These are phyloP conservation scores for Pythium phragmitis DNA, from an alignment of 352 stramenopile genomes.

Conservation along the genomic window DNA sequence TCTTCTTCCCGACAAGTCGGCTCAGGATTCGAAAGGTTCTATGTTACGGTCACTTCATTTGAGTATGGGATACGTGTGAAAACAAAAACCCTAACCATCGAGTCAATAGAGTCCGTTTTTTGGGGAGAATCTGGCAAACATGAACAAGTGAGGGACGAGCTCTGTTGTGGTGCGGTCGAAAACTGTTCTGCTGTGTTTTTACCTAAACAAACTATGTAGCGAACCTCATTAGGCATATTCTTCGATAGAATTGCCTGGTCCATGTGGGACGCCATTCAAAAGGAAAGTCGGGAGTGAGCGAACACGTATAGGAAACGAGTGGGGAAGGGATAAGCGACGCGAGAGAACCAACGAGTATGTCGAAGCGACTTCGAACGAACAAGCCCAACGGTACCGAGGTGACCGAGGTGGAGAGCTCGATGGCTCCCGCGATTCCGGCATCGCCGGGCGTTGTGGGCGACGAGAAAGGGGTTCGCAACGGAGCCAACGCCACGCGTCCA, in stretches of 20 bases:
- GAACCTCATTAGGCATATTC: slow-evolving; percentile 17
- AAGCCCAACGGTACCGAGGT: slow-evolving; percentile 23
- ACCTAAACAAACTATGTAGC: slow-evolving; percentile 22
- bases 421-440: slow-evolving; percentile 65
- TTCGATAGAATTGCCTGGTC: slow-evolving; percentile 15
- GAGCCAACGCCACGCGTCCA: slow-evolving; percentile 12
- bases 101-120: slow-evolving; percentile 13
- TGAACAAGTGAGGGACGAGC: background rate
- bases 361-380: slow-evolving; percentile 59
- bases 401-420: slow-evolving; percentile 25
- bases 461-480: slow-evolving; percentile 1
- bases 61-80: slow-evolving; percentile 20
- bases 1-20: slow-evolving; percentile 14
- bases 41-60: slow-evolving; percentile 23
- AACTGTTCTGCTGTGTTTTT: slow-evolving; percentile 4
- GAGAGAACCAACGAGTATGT: slow-evolving; percentile 34
- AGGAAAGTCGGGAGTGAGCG: slow-evolving; percentile 10
- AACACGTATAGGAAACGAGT: slow-evolving; percentile 10
- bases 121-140: slow-evolving; percentile 20
- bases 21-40: slow-evolving; percentile 22
- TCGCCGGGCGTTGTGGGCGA: slow-evolving; percentile 19
- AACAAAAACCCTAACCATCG: slow-evolving; percentile 22
- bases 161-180: slow-evolving; percentile 14
- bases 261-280: slow-evolving; percentile 31
- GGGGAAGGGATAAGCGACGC: background rate